A percentile compares a stretch with the other conserved stretches of the same genome.
Conservation (phyloP, 306 rosid genomes). For the Glycyrrhiza uralensis region DNA sequence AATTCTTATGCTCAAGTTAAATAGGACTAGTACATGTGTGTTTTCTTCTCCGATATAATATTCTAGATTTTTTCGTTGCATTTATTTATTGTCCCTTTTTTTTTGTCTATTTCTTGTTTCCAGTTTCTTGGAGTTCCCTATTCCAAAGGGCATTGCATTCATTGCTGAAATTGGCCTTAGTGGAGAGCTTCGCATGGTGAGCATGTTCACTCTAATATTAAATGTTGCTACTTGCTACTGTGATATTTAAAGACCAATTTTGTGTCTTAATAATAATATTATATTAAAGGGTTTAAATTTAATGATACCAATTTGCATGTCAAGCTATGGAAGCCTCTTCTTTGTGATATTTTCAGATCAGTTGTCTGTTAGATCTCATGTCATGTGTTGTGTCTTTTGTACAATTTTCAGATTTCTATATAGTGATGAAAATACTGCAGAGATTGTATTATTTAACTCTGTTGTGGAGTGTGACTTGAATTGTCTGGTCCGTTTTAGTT, state of each 20-base stretch:
- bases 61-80: background rate
- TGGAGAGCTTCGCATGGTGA: constrained; percentile 93
- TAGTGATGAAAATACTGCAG: background rate
- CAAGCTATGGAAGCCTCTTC: background rate
- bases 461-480: background rate
- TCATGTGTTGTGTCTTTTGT: background rate
- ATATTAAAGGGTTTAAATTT: background rate
- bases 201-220: constrained; percentile 22
- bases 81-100: background rate
- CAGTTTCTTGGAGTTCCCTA: constrained; percentile 89
- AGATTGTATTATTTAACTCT: background rate
- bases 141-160: constrained; percentile 76
- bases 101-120: background rate
- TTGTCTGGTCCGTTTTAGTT: constrained; percentile 1
- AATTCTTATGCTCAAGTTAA: background rate
- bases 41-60: background rate
- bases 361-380: background rate
- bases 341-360: background rate
- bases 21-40: background rate
- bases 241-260: background rate
- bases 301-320: background rate
- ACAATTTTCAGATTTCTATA: background rate
- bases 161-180: constrained; percentile 92
- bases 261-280: background rate
- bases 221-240: background rate